Percentiles rank a stretch among this genome's conserved stretches.
phyloP scores from a whole-genome alignment of 2,329 filamentous ascomycete genomes.

The Chrysosporium keratinophilum region DNA sequence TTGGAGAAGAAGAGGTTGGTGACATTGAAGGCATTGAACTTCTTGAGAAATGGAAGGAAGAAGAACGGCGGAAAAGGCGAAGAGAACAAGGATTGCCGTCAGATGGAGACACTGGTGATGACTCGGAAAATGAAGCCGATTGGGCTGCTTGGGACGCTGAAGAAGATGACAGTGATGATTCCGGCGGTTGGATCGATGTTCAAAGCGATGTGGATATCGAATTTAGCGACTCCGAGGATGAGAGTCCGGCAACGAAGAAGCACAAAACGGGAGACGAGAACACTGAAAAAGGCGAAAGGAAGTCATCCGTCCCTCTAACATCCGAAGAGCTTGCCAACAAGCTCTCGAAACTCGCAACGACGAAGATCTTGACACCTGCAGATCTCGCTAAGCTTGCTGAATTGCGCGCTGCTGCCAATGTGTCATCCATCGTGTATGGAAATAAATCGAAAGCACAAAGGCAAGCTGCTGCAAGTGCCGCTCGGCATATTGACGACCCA shows the following conservation, averaged over 20 bases:
- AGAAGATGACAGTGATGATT: constrained; percentile 53
- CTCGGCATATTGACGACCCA: constrained; percentile 71
- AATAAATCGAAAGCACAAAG: constrained; percentile 37
- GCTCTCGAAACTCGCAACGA: constrained; percentile 69
- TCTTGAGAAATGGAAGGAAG: constrained; percentile 85
- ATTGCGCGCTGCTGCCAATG: constrained; percentile 61
- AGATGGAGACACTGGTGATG: constrained; percentile 51
- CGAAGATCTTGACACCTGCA: constrained; percentile 85
- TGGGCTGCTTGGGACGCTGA: constrained; percentile 54
- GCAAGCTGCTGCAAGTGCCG: constrained; percentile 34
- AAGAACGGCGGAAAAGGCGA: constrained; percentile 66
- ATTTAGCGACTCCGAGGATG: constrained; percentile 64
- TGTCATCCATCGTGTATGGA: constrained; percentile 52
- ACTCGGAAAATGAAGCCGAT: constrained; percentile 49
- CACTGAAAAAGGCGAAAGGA: constrained; percentile 31
- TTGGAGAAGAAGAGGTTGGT: constrained; percentile 69
- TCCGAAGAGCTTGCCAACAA: constrained; percentile 24
- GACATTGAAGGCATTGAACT: constrained; percentile 88
- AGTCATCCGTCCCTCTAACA: constrained; percentile 15
- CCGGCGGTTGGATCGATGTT: constrained; percentile 88
- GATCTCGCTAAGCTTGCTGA: constrained; percentile 92
- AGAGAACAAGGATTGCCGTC: constrained; percentile 56
- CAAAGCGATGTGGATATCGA: constrained; percentile 68
- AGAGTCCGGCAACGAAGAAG: constrained; percentile 55
- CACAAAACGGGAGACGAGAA: constrained; percentile 19